Percentiles rank a stretch among this genome's conserved stretches.
These are phyloP conservation scores for Blastomyces gilchristii DNA, from an alignment of 2,329 filamentous ascomycete species.

Conservation along the genomic window DNA sequence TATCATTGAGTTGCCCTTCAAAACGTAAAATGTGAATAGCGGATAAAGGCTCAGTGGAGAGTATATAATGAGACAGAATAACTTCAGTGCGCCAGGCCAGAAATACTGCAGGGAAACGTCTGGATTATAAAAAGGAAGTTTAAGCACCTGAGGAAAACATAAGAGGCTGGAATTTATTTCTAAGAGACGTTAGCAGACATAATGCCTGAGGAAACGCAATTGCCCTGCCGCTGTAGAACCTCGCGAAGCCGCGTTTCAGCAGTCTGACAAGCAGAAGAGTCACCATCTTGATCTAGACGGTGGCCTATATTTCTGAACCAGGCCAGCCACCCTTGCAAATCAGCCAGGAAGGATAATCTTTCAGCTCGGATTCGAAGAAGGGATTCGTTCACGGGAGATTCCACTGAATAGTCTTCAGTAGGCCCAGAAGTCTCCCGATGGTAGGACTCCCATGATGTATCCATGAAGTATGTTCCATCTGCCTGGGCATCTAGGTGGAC, in stretches of 20 bases:
- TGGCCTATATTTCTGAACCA: conserved; percentile 26
- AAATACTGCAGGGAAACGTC: background rate
- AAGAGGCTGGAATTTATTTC: background rate
- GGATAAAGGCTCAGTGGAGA: background rate
- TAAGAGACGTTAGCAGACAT: background rate
- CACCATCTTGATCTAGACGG: conserved; percentile 9
- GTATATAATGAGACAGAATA: background rate
- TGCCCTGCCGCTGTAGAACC: conserved; percentile 24
- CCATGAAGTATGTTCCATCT: conserved; percentile 16
- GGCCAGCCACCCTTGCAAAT: conserved; percentile 27
- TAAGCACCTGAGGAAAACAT: background rate
- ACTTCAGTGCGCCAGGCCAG: background rate
- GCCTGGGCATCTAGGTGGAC: conserved; percentile 30
- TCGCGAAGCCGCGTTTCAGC: conserved; percentile 30
- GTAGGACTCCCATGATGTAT: conserved; percentile 10
- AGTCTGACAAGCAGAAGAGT: conserved; percentile 20
- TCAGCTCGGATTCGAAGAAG: conserved; percentile 6
- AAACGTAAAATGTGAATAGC: background rate
- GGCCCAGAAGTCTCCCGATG: conserved; percentile 3
- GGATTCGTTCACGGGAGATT: conserved; percentile 2
- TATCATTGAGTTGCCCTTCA: background rate
- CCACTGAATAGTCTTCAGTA: conserved; percentile 1
- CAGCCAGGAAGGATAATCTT: conserved; percentile 17
- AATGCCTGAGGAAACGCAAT: background rate
- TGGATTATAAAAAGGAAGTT: background rate